Percentiles rank a stretch among this genome's conserved stretches.
Evolutionary conservation across 306 rosid species (phyloP).

Genomic region (Gleditsia sinensis): DNA sequence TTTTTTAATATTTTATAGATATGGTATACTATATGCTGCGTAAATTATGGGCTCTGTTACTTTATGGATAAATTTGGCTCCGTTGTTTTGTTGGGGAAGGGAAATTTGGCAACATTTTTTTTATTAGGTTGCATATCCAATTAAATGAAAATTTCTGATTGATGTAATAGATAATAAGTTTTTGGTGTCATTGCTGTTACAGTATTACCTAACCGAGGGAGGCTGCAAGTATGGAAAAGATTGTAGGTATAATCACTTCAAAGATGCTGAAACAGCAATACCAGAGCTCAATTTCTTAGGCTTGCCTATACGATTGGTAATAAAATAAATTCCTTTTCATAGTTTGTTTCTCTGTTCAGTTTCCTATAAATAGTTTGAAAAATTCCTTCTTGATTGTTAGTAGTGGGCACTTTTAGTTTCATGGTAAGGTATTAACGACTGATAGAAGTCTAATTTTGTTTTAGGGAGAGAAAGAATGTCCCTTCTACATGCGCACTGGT

Average conservation of each 20-base stretch:
- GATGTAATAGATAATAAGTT: not conserved
- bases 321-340: not conserved
- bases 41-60: no score
- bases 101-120: not conserved
- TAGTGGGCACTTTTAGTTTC: not conserved
- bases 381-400: not conserved
- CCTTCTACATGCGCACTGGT: not conserved
- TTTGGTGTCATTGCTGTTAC: not conserved
- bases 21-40: no score
- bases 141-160: not conserved
- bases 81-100: no score
- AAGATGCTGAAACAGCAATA: not conserved
- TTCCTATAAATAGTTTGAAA: not conserved
- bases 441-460: not conserved
- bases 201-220: not conserved
- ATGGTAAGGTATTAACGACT: not conserved
- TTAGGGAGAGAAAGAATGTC: not conserved
- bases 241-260: not conserved
- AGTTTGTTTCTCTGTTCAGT: not conserved
- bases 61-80: no score
- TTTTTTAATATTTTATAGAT: no score
- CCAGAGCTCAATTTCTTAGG: not conserved
- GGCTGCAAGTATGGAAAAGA: constrained; percentile 2
- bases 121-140: not conserved
- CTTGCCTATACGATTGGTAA: not conserved